Evolutionary conservation across 1,284 basidiomycete species (phyloP).

Genomic region (Sanghuangporus weigelae): DNA sequence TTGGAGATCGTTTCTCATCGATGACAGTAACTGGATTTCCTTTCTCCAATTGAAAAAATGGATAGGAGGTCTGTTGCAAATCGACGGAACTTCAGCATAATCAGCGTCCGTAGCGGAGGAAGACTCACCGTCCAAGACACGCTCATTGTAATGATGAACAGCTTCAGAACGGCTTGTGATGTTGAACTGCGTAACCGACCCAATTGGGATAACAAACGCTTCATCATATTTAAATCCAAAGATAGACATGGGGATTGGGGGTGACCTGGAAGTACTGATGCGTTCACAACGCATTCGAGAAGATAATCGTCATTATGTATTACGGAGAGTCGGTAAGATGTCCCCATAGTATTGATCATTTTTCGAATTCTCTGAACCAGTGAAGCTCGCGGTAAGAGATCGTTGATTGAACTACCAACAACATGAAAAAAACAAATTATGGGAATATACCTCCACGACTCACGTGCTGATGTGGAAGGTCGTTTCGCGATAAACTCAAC

Average conservation of each 20-base stretch:
- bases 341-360: no score
- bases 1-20: background rate
- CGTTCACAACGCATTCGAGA: background rate
- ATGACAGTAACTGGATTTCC: background rate
- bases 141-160: background rate
- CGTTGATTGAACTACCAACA: no score
- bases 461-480: no score
- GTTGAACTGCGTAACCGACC: background rate
- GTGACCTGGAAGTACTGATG: background rate
- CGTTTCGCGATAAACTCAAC: no score
- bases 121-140: background rate
- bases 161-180: background rate
- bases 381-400: no score
- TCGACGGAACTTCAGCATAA: background rate
- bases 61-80: background rate
- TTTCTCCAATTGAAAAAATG: background rate
- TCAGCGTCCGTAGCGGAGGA: background rate
- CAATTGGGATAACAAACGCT: background rate
- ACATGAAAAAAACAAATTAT: no score
- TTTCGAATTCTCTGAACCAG: no score
- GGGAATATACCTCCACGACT: no score
- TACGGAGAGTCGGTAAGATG: no score
- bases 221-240: background rate
- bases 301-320: no score
- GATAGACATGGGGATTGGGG: background rate